phyloP scores from a whole-genome alignment of 192 early-diverging fungal species.

The Entrophospora sp. region DNA sequence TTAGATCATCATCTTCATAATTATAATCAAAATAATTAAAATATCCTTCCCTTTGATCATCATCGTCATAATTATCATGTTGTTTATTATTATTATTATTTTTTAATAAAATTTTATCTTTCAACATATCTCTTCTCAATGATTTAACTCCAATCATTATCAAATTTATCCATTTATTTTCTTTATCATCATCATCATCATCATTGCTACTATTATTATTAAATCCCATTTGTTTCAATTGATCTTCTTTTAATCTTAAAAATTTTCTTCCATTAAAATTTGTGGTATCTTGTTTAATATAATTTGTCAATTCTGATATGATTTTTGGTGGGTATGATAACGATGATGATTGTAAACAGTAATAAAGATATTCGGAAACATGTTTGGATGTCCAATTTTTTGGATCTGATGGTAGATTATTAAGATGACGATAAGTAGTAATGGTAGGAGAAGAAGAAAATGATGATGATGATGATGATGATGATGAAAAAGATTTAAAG shows the following conservation, averaged over 20 bases:
- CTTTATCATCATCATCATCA: too few species aligned
- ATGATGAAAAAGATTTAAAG: not conserved
- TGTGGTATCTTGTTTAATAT: conserved; percentile 28
- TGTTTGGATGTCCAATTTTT: conserved; percentile 26
- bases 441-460: conserved; percentile 17
- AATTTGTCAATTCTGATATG: conserved; percentile 27
- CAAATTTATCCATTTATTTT: conserved; percentile 31
- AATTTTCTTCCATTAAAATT: conserved; percentile 29
- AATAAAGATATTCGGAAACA: conserved; percentile 29
- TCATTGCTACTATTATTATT: too few species aligned
- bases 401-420: conserved; percentile 26
- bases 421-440: too few species aligned
- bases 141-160: conserved; percentile 31
- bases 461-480: not conserved
- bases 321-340: conserved; percentile 30
- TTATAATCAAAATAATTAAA: not conserved
- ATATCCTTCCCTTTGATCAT: not conserved
- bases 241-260: conserved; percentile 28
- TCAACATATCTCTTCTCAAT: conserved; percentile 27
- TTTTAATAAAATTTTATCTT: conserved; percentile 21
- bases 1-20: too few species aligned
- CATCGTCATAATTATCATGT: not conserved
- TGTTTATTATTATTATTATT: conserved; percentile 20
- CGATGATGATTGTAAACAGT: conserved; percentile 23
- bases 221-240: conserved; percentile 30